These are phyloP conservation scores for Rhizodiscina lignyota DNA, from an alignment of 495 filamentous ascomycete species.

Conservation along the genomic window DNA sequence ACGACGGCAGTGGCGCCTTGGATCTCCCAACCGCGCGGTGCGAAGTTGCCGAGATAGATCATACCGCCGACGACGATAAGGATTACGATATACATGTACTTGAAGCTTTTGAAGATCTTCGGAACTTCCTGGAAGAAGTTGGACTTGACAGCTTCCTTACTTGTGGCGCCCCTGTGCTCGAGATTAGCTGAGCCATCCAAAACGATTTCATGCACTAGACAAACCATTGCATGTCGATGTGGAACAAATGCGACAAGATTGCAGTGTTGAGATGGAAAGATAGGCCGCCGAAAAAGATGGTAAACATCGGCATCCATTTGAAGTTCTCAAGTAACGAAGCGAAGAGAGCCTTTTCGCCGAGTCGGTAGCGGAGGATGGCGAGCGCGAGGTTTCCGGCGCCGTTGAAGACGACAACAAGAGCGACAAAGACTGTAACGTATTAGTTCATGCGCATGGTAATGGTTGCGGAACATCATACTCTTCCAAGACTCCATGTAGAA, in stretches of 20 bases:
- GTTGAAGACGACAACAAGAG: conserved; percentile 56
- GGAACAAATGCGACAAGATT: conserved; percentile 52
- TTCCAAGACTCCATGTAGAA: conserved; percentile 65
- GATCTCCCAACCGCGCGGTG: conserved; percentile 21
- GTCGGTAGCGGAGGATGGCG: conserved; percentile 51
- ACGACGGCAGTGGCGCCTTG: conserved; percentile 22
- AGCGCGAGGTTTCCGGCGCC: conserved; percentile 47
- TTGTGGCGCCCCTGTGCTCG: too few relatives aligned
- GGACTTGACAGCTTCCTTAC: conserved; percentile 35
- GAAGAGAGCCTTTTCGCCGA: conserved; percentile 33
- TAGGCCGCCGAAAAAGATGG: conserved; percentile 54
- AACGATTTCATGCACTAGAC: too few relatives aligned
- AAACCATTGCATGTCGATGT: conserved; percentile 58
- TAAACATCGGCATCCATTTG: conserved; percentile 54
- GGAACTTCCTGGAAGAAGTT: conserved; percentile 18
- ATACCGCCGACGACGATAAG: conserved; percentile 17
- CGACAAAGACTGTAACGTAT: too few relatives aligned
- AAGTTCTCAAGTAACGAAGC: conserved; percentile 43
- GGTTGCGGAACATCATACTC: too few relatives aligned
- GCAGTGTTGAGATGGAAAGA: conserved; percentile 54
- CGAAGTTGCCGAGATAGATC: conserved; percentile 20
- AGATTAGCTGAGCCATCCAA: too few relatives aligned
- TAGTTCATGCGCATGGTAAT: too few relatives aligned
- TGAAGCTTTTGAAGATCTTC: conserved; percentile 20
- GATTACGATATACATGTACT: conserved; percentile 21